Evolutionary conservation across 2,329 filamentous ascomycete genomes (phyloP).

Genomic region (Harringtonia aguacate): DNA sequence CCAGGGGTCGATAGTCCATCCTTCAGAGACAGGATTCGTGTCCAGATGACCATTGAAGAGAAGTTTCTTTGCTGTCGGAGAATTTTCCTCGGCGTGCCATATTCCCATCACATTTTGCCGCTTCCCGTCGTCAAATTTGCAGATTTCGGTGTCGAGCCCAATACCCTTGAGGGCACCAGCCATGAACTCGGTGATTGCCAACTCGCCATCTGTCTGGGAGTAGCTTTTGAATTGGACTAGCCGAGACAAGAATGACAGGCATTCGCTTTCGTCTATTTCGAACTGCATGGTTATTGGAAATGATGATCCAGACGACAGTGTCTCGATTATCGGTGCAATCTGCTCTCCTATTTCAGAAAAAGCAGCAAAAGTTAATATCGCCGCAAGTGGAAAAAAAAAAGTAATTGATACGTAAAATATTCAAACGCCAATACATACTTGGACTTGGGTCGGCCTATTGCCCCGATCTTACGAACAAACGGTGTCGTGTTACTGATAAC

Average conservation of each 20-base stretch:
- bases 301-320: neutral
- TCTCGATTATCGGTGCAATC: too few species aligned
- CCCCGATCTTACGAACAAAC: too few species aligned
- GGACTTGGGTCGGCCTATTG: too few species aligned
- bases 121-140: slow-evolving; percentile 13
- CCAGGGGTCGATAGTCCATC: slow-evolving; percentile 20
- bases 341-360: too few species aligned
- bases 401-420: too few species aligned
- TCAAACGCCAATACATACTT: too few species aligned
- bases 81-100: slow-evolving; percentile 11
- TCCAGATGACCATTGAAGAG: slow-evolving; percentile 20
- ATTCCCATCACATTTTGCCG: slow-evolving; percentile 16
- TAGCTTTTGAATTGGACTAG: slow-evolving; percentile 19
- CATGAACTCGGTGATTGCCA: slow-evolving; percentile 14
- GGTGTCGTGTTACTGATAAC: too few species aligned
- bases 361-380: too few species aligned
- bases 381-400: too few species aligned
- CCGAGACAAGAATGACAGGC: slow-evolving; percentile 13
- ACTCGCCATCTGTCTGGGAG: slow-evolving; percentile 17
- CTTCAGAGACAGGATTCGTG: slow-evolving; percentile 18
- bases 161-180: slow-evolving; percentile 13
- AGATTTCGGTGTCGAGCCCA: slow-evolving; percentile 14
- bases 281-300: neutral
- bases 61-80: slow-evolving; percentile 2
- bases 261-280: slow-evolving; percentile 15